Percentiles rank a stretch among this genome's conserved stretches.
Conservation (phyloP, 208 protist species). For the Wallacemonas collosoma region DNA sequence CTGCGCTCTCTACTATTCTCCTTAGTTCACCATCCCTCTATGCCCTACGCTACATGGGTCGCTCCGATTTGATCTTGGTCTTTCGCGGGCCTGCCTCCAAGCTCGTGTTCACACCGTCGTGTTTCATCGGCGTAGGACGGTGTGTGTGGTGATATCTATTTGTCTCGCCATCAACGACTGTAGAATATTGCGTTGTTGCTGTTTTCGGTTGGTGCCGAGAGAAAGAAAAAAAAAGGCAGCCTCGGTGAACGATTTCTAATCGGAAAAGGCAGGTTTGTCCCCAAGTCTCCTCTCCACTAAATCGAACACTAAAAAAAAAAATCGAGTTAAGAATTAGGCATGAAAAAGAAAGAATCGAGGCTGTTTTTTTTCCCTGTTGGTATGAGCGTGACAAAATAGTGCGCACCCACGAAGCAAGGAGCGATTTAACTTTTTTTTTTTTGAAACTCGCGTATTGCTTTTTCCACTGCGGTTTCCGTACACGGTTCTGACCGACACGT, state of each 20-base stretch:
- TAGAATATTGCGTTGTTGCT: neutral
- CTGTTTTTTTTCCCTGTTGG: neutral
- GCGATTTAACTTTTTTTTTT: neutral
- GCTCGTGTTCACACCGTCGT: too few relatives aligned
- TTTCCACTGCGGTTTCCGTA: too few relatives aligned
- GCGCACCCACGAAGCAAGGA: neutral
- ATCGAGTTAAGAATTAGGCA: neutral
- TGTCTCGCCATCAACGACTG: neutral
- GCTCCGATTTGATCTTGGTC: too few relatives aligned
- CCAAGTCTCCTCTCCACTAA: constrained; percentile 20
- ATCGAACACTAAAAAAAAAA: constrained; percentile 18
- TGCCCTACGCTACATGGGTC: too few relatives aligned
- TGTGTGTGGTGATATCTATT: neutral
- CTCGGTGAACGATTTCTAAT: constrained; percentile 4
- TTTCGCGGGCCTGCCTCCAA: too few relatives aligned
- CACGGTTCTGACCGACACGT: too few relatives aligned
- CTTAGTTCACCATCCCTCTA: too few relatives aligned
- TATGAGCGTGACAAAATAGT: neutral
- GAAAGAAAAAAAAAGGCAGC: neutral
- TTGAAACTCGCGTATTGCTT: neutral
- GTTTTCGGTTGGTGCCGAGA: neutral
- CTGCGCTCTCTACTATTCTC: too few relatives aligned
- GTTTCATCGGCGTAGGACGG: neutral
- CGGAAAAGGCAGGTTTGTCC: constrained; percentile 22
- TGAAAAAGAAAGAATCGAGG: constrained; percentile 13